Percentiles rank a stretch among this genome's conserved stretches.
Evolutionary conservation across 2,329 filamentous ascomycete species (phyloP).

Genomic region (Allantophomopsis cytisporea): DNA sequence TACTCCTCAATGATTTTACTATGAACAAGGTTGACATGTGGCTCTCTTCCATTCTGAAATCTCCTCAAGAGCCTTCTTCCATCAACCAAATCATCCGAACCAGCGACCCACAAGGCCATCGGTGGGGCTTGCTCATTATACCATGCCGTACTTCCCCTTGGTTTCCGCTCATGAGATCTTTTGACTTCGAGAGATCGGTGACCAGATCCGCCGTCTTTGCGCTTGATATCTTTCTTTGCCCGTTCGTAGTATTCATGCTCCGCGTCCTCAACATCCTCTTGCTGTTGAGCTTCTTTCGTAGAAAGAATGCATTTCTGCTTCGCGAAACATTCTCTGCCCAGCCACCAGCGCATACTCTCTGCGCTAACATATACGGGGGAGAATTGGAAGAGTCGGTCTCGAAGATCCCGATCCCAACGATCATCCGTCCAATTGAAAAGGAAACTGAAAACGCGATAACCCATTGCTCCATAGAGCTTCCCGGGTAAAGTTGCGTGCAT

Average conservation of each 20-base stretch:
- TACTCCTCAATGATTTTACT: slow-evolving; percentile 74
- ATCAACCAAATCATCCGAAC: slow-evolving; percentile 74
- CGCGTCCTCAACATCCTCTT: slow-evolving; percentile 37
- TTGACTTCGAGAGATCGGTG: slow-evolving; percentile 6
- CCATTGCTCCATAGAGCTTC: slow-evolving; percentile 62
- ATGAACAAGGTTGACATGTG: slow-evolving; percentile 69
- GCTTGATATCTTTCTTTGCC: slow-evolving; percentile 19
- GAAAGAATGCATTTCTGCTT: slow-evolving; percentile 78
- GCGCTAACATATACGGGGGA: slow-evolving; percentile 81
- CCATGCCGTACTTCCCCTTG: slow-evolving; percentile 54
- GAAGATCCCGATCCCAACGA: slow-evolving; percentile 70
- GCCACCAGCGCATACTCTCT: slow-evolving; percentile 92
- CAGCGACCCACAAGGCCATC: slow-evolving; percentile 79
- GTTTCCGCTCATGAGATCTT: slow-evolving; percentile 22
- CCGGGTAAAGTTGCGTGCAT: slow-evolving; percentile 58
- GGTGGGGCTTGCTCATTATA: slow-evolving; percentile 70
- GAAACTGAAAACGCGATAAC: slow-evolving; percentile 81
- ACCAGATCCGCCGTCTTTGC: slow-evolving; percentile 4
- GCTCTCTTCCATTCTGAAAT: slow-evolving; percentile 66
- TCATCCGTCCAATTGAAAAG: slow-evolving; percentile 79
- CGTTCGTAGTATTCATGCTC: slow-evolving; percentile 19
- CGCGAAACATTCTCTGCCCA: slow-evolving; percentile 75
- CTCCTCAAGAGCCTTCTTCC: slow-evolving; percentile 60
- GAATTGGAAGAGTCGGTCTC: slow-evolving; percentile 81
- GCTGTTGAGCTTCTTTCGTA: slow-evolving; percentile 55